Base-by-base conservation (phyloP, 371 early-diverging fungal genomes). In the Blastocladiella emersonii region DNA sequence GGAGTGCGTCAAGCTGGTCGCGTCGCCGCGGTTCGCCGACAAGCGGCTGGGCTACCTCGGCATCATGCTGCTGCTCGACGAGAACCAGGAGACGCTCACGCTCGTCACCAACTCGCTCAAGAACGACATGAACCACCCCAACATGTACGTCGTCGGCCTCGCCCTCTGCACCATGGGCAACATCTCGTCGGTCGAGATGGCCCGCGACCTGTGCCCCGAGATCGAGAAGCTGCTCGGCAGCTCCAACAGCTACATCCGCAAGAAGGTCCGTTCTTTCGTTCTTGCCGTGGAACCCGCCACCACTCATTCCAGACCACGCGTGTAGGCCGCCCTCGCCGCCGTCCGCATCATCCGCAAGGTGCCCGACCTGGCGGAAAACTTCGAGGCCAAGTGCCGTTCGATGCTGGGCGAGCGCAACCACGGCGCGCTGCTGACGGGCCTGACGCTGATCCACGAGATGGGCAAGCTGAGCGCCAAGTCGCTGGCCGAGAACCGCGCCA, bases 21-120 rank as follows among this genome's bases (percentile, higher is more conserved):
- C 95, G 34, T 89, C 91, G 34, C 86, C 91, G 13, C 77, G 86
- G 66, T 96, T 92, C 73, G 79, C 93, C 8, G 97, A 98, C 73
- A 98, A 98, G 73, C 85, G 96, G 56, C 74, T 98, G 37, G 97
- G 96, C 19, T 97, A 98, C 73, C 80, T 98, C 61, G 98, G 97
- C 37, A 94, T 92, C 64, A 91, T 92, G 90, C 81, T 96, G 43
- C 74, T 98, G 56, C 79, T 98, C 63, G 98, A 98, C 72, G 97
- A 97, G 75, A 93, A 93, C 71, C 95, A 94, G 63, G 95, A 94
- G 68, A 87, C 91, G 1, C 72, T 98, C 68, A 97, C 95, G 12
- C 76, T 98, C 48, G 88, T 97, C 34, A 98, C 98, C 35, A 98
- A 96, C 79, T 93, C 89, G 30, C 79, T 98, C 66, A 93, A 98